phyloP scores from a whole-genome alignment of 306 rosid species.

The Cicer arietinum region DNA sequence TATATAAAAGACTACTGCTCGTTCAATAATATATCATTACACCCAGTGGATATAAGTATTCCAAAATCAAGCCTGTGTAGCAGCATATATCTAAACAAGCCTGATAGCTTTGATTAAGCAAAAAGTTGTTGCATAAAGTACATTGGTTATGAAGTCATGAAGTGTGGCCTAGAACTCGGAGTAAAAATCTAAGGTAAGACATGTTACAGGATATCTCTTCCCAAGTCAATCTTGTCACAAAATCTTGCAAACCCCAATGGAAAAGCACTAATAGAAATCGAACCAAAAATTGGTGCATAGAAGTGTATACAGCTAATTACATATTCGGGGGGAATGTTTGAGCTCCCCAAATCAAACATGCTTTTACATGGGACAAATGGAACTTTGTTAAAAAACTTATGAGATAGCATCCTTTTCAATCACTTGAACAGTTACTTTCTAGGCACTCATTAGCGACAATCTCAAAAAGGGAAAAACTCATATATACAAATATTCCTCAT shows the following conservation, averaged over 20 bases:
- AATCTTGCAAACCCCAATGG: slow-evolving; percentile 10
- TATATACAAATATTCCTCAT: slow-evolving; percentile 17
- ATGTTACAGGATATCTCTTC: slow-evolving; percentile 20
- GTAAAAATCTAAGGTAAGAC: slow-evolving; percentile 22
- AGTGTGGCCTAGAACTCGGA: slow-evolving; percentile 16
- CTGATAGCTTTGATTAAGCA: slow-evolving; percentile 2
- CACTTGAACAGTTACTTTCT: slow-evolving; percentile 8
- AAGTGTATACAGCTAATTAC: slow-evolving; percentile 22
- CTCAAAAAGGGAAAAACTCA: slow-evolving; percentile 33
- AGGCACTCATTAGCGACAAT: slow-evolving; percentile 25
- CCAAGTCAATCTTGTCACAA: slow-evolving; percentile 20
- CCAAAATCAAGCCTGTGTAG: slow-evolving; percentile 27
- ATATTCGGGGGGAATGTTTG: slow-evolving; percentile 3
- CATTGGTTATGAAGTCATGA: slow-evolving; percentile 10
- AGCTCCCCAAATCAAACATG: slow-evolving; percentile 12
- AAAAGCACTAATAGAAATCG: slow-evolving; percentile 10
- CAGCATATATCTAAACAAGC: slow-evolving; percentile 32
- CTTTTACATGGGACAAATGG: background rate
- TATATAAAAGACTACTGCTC: slow-evolving; percentile 17
- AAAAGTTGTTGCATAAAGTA: slow-evolving; percentile 19
- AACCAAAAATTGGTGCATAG: background rate
- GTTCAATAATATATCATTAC: slow-evolving; percentile 12
- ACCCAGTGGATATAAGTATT: slow-evolving; percentile 17
- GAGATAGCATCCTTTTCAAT: slow-evolving; percentile 31
- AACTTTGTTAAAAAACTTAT: slow-evolving; percentile 2